Evolutionary conservation across 371 early-diverging fungal genomes (phyloP).

Genomic region (Chytridium lagenaria): DNA sequence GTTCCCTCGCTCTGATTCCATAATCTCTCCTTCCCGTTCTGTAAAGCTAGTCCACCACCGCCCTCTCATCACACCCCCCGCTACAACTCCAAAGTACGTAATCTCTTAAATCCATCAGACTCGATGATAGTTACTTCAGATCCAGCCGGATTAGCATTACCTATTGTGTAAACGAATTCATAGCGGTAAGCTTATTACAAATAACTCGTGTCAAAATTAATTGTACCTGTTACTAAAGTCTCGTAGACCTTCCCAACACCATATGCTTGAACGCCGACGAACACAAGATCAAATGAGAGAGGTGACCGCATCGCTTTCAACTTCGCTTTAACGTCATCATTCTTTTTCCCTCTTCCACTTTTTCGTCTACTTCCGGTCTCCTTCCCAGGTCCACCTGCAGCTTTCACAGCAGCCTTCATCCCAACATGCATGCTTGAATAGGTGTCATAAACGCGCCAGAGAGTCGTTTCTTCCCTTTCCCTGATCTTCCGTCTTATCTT

Average conservation of each 20-base stretch:
- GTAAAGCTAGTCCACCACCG: background rate
- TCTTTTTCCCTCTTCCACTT: too few species aligned
- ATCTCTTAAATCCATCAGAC: background rate
- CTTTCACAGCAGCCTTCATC: too few species aligned
- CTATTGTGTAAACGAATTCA: background rate
- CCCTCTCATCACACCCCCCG: slow-evolving; percentile 2
- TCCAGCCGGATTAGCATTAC: background rate
- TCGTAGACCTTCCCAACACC: background rate
- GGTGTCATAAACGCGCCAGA: too few species aligned
- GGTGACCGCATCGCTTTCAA: too few species aligned
- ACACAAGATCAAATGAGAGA: background rate
- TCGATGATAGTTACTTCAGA: background rate
- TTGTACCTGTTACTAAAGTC: background rate
- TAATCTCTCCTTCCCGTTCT: background rate
- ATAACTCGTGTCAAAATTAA: background rate
- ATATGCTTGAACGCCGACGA: background rate
- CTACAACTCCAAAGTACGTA: background rate
- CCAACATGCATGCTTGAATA: too few species aligned
- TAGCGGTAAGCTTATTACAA: background rate
- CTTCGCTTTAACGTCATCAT: too few species aligned
- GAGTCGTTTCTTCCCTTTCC: background rate
- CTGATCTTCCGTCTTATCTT: background rate
- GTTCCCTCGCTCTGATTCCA: too few species aligned
- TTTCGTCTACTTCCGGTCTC: too few species aligned
- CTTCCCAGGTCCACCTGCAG: too few species aligned